phyloP scores from a whole-genome alignment of 106 monocot species.

The Dactylorhiza incarnata region DNA sequence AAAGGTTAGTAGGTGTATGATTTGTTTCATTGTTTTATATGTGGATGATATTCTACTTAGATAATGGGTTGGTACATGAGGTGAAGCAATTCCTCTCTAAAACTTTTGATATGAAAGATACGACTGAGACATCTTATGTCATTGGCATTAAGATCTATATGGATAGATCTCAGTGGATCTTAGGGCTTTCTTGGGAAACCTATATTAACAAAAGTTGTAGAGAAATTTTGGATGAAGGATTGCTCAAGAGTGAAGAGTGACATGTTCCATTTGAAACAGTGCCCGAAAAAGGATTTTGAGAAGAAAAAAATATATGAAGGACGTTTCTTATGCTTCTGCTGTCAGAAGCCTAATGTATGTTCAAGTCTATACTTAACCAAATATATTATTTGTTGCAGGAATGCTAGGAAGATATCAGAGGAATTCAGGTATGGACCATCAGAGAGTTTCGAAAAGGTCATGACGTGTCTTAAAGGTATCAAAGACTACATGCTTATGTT shows the following conservation, averaged over 20 bases:
- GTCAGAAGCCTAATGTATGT: too few relatives aligned
- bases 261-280: background rate
- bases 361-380: too few relatives aligned
- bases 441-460: too few relatives aligned
- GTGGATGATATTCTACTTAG: slow-evolving; percentile 1
- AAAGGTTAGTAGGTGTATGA: background rate
- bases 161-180: background rate
- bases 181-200: background rate
- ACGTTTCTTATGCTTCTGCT: too few relatives aligned
- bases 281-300: slow-evolving; percentile 1
- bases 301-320: background rate
- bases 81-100: background rate
- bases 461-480: too few relatives aligned
- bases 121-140: too few relatives aligned
- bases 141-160: too few relatives aligned
- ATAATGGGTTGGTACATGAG: background rate
- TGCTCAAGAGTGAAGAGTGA: background rate
- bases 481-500: slow-evolving; percentile 6
- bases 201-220: background rate
- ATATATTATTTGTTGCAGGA: background rate
- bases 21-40: slow-evolving; percentile 1
- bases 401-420: background rate
- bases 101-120: background rate
- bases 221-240: background rate
- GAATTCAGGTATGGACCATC: too few relatives aligned